Evolutionary conservation across 1,284 basidiomycete species (phyloP), one percentile per base, ranked within the genome.

Genomic region (Tremellales sp.): DNA sequence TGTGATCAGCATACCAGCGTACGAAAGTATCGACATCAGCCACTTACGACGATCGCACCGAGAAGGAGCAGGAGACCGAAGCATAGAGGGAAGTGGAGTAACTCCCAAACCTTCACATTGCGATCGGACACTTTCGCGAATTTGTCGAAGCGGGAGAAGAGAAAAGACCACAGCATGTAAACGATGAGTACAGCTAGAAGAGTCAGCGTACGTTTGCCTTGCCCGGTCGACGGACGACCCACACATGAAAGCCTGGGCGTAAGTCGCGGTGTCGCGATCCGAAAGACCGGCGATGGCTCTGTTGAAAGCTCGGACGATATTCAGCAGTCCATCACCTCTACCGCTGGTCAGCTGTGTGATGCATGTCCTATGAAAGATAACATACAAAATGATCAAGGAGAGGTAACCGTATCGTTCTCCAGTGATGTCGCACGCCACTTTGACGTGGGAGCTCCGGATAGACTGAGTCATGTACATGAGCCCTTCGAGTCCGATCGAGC

Each of bases 321-420:
- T 46, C 12, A 58, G 53, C 49, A 67, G 58, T 12, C 62, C 65
- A 37, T 65, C 61, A 15, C 65, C 65, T 2, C 64, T 66, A 22
- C 4, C 19, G n/a, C n/a, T n/a, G 6, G 21, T 40, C 39, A 40
- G 39, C 4, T 5, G 15, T 40, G 5, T 4, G 17, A 23, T 21
- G 5, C 23, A 6, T 13, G 10, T 6, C 39, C 22, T 22, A 19
- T 12, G 29, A 5, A 23, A 19, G 39, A 6, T 19, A 12, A 13
- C 39, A 45, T 40, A 65, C 63, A 67, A 40, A 17, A 66, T 59
- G 33, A 64, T 65, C 42, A 69, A 43, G 3, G 58, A 61, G 23
- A 67, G 59, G 2, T 58, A 56, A 12, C 63, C 65, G 42, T 64
- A 67, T 26, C 61, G 53, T 24, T 54, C 46, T 4, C 19, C 39